Conservation (phyloP, 192 early-diverging fungal genomes). For the Chytriomyces sp. region DNA sequence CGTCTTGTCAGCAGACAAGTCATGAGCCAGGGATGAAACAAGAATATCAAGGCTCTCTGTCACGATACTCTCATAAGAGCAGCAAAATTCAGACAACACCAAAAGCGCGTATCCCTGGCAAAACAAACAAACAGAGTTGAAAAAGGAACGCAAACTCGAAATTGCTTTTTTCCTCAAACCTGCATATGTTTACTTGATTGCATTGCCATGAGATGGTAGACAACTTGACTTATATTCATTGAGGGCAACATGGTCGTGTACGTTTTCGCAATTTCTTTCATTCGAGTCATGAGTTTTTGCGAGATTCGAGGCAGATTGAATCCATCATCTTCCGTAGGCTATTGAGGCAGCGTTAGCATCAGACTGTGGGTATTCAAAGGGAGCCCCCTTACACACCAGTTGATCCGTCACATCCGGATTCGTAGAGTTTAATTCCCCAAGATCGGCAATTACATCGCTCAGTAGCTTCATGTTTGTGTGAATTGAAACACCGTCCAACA, state of each 20-base stretch:
- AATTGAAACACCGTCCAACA: conserved; percentile 47
- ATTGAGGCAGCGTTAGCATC: background rate
- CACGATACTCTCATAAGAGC: conserved; percentile 48
- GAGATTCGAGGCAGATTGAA: conserved; percentile 61
- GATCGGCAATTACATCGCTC: conserved; percentile 44
- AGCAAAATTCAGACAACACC: conserved; percentile 58
- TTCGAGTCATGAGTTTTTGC: conserved; percentile 51
- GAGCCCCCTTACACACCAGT: conserved; percentile 36
- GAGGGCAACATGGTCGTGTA: conserved; percentile 43
- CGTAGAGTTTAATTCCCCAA: conserved; percentile 39
- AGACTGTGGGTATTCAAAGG: background rate
- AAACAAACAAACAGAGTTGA: conserved; percentile 18
- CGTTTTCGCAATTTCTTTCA: conserved; percentile 51
- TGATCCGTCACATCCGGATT: conserved; percentile 28
- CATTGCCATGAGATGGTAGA: conserved; percentile 54
- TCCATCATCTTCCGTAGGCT: conserved; percentile 58
- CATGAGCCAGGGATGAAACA: conserved; percentile 46
- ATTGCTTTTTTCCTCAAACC: conserved; percentile 23
- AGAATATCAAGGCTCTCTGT: conserved; percentile 48
- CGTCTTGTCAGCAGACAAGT: conserved; percentile 46
- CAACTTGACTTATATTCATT: conserved; percentile 45
- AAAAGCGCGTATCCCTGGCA: conserved; percentile 43
- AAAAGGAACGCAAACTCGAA: background rate
- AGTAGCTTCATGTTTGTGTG: conserved; percentile 50
- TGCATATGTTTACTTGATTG: conserved; percentile 41